phyloP scores from a whole-genome alignment of 1,284 basidiomycete genomes.

The Boletellus deceptivus region DNA sequence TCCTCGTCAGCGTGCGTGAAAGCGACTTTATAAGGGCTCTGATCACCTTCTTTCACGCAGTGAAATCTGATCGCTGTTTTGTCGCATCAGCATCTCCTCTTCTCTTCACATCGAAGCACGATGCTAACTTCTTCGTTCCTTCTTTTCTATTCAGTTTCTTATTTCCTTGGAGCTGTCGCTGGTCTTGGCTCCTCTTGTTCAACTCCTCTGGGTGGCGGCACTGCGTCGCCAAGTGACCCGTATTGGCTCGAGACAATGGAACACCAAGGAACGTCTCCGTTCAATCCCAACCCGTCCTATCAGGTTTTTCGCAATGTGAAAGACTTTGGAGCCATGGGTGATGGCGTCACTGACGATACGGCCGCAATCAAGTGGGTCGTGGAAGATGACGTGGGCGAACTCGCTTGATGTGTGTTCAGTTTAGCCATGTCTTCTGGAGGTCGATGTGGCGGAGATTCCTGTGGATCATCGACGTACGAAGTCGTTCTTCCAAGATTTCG shows the following conservation, averaged over 20 bases:
- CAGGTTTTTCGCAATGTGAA: constrained; percentile 53
- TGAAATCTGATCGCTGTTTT: not conserved
- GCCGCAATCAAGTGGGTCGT: constrained; percentile 24
- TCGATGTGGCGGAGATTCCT: constrained; percentile 14
- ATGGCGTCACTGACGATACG: constrained; percentile 30
- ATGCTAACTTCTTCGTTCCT: constrained; percentile 4
- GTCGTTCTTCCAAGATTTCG: no score
- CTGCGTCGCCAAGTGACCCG: constrained; percentile 34
- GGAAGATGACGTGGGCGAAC: not conserved
- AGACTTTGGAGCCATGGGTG: constrained; percentile 31
- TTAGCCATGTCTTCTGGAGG: constrained; percentile 5
- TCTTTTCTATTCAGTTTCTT: not conserved
- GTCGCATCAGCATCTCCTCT: not conserved
- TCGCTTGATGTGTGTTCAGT: not conserved
- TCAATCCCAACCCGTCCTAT: constrained; percentile 56
- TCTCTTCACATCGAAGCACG: constrained; percentile 10
- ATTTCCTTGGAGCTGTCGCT: not conserved
- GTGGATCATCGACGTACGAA: constrained; percentile 27
- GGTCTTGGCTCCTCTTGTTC: constrained; percentile 27
- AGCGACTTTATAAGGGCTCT: constrained; percentile 14
- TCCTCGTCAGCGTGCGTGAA: not conserved
- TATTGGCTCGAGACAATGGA: constrained; percentile 54
- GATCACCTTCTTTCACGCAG: not conserved
- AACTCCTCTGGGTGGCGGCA: constrained; percentile 15
- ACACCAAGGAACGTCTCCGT: constrained; percentile 65